Conservation (phyloP, 257 asterid genomes). For the Penstemon newberryi region DNA sequence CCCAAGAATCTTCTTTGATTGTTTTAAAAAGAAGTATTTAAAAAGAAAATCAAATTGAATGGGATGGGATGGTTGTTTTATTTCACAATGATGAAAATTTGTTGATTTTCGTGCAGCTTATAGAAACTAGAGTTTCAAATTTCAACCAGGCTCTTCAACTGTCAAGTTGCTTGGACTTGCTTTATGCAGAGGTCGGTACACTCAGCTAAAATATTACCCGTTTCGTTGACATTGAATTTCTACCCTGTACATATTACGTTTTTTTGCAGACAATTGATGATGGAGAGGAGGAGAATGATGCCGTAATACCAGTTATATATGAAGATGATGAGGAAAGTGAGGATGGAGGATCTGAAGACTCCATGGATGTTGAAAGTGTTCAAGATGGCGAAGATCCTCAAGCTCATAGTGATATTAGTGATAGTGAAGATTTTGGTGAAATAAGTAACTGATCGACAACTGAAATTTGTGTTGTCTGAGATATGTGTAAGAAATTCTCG, state of each 20-base stretch:
- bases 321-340: constrained; percentile 67
- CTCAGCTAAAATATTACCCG: background rate
- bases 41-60: no score
- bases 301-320: constrained; percentile 48
- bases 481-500: constrained; percentile 5
- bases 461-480: constrained; percentile 18
- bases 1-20: constrained; percentile 82
- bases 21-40: constrained; percentile 42
- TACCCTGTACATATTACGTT: background rate
- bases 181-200: constrained; percentile 65
- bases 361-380: constrained; percentile 65
- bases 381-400: constrained; percentile 48
- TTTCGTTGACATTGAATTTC: no score
- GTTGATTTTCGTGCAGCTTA: constrained; percentile 55
- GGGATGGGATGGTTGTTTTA: no score
- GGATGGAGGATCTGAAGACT: constrained; percentile 53
- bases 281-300: constrained; percentile 49
- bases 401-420: constrained; percentile 49
- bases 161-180: constrained; percentile 74
- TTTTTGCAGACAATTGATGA: constrained; percentile 57
- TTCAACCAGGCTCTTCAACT: constrained; percentile 58
- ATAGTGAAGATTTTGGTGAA: constrained; percentile 42
- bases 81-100: background rate
- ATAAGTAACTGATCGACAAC: constrained; percentile 40
- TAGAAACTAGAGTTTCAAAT: constrained; percentile 82